These are phyloP conservation scores for Xerocomus amazonicus DNA, from an alignment of 1,284 basidiomycete genomes.

Conservation along the genomic window DNA sequence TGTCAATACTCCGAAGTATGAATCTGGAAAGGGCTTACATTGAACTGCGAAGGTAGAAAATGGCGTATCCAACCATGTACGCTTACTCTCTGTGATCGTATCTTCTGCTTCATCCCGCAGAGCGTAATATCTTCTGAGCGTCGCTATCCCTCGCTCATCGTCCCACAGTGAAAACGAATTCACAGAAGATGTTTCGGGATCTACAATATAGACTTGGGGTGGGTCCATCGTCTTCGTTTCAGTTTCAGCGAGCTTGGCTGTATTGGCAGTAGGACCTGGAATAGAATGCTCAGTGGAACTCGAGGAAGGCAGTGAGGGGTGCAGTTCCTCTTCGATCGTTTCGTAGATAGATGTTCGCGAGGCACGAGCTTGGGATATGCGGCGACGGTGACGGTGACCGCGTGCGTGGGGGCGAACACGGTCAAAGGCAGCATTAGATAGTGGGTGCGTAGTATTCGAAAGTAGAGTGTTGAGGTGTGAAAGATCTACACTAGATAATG, in stretches of 20 bases:
- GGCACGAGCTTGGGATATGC: slow-evolving; percentile 57
- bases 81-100: slow-evolving; percentile 64
- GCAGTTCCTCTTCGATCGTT: slow-evolving; percentile 70
- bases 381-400: slow-evolving; percentile 65
- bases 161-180: slow-evolving; percentile 51
- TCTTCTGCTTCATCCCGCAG: slow-evolving; percentile 65
- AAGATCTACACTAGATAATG: slow-evolving; percentile 72
- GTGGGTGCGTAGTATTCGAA: slow-evolving; percentile 41
- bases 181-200: slow-evolving; percentile 46
- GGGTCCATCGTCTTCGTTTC: slow-evolving; percentile 29
- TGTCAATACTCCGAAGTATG: no score
- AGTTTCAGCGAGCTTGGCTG: slow-evolving; percentile 21
- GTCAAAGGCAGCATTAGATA: slow-evolving; percentile 35
- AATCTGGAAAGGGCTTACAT: no score
- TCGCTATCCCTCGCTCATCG: slow-evolving; percentile 58
- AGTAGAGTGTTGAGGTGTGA: slow-evolving; percentile 55
- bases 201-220: no score
- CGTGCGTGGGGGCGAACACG: slow-evolving; percentile 47
- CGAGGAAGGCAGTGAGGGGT: slow-evolving; percentile 39
- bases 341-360: slow-evolving; percentile 72
- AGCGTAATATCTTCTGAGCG: slow-evolving; percentile 63
- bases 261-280: not conserved
- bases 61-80: slow-evolving; percentile 41
- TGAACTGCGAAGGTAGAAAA: no score
- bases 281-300: slow-evolving; percentile 6